Conservation (phyloP, 176 grass and related monocot species). For the Ensete glaucum region DNA sequence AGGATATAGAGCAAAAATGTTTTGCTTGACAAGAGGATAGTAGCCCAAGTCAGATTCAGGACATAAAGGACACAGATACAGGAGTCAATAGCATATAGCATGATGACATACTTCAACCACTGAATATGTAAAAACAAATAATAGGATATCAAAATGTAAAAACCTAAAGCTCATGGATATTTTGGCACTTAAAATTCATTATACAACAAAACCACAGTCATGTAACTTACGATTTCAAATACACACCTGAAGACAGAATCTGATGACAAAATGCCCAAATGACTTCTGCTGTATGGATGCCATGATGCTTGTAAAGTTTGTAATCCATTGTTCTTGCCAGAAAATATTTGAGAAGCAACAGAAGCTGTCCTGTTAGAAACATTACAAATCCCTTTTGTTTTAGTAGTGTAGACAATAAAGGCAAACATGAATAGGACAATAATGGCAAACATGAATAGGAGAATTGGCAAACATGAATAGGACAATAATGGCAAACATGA, state of each 20-base stretch:
- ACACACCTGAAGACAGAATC: conserved; percentile 82
- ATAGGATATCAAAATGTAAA: not conserved
- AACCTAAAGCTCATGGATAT: not conserved
- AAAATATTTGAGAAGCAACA: conserved; percentile 74
- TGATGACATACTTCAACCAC: not conserved
- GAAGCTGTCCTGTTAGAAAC: conserved; percentile 48
- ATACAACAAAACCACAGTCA: not conserved
- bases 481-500: no score
- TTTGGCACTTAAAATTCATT: not conserved
- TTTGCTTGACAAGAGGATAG: not conserved
- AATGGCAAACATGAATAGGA: no score
- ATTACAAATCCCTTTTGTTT: conserved; percentile 6
- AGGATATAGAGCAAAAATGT: not conserved
- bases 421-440: not conserved
- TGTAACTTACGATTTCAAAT: not conserved
- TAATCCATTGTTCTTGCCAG: conserved; percentile 48
- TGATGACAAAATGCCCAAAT: conserved; percentile 85
- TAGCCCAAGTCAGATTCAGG: no score
- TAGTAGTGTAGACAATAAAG: conserved; percentile 12
- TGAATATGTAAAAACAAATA: not conserved
- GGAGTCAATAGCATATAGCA: not conserved
- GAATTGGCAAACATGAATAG: no score
- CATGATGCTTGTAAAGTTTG: conserved; percentile 72
- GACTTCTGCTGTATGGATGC: conserved; percentile 73
- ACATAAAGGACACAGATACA: not conserved